Conservation (phyloP, 352 stramenopile genomes). For the Pythium plurisporium region DNA sequence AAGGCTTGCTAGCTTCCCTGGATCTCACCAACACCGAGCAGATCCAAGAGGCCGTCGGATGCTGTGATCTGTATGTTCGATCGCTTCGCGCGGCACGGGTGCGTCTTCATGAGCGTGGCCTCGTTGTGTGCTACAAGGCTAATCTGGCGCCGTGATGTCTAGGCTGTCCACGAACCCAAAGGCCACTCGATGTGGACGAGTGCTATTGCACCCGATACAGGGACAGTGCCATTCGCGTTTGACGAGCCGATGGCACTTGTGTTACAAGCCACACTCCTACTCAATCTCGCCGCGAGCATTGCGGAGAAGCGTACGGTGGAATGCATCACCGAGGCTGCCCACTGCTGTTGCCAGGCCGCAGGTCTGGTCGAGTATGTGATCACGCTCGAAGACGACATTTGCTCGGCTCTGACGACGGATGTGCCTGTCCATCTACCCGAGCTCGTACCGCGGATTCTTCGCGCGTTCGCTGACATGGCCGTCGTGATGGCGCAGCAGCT, state of each 20-base stretch:
- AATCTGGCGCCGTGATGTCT: neutral
- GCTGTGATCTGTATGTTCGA: constrained; percentile 17
- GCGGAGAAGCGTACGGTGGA: constrained; percentile 2
- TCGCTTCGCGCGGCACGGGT: constrained; percentile 12
- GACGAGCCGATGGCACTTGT: constrained; percentile 35
- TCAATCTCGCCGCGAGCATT: constrained; percentile 22
- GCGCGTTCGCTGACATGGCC: constrained; percentile 8
- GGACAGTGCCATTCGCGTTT: constrained; percentile 23
- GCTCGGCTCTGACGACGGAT: constrained; percentile 3
- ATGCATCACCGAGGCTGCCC: constrained; percentile 13
- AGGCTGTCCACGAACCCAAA: neutral
- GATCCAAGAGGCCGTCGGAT: constrained; percentile 6
- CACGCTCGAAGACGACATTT: constrained; percentile 12
- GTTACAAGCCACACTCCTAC: constrained; percentile 23
- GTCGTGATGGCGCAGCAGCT: constrained; percentile 34
- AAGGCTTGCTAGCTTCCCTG: neutral
- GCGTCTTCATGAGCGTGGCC: neutral
- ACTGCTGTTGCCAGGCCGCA: constrained; percentile 14
- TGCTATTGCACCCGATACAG: neutral
- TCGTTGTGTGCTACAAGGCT: neutral
- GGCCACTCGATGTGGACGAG: constrained; percentile 14
- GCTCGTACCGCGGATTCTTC: constrained; percentile 6
- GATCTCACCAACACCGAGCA: constrained; percentile 6
- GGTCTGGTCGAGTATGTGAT: constrained; percentile 16
- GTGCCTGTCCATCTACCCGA: constrained; percentile 19